Conservation (phyloP, 768 basidiomycete genomes). For the Ramaria sp. region DNA sequence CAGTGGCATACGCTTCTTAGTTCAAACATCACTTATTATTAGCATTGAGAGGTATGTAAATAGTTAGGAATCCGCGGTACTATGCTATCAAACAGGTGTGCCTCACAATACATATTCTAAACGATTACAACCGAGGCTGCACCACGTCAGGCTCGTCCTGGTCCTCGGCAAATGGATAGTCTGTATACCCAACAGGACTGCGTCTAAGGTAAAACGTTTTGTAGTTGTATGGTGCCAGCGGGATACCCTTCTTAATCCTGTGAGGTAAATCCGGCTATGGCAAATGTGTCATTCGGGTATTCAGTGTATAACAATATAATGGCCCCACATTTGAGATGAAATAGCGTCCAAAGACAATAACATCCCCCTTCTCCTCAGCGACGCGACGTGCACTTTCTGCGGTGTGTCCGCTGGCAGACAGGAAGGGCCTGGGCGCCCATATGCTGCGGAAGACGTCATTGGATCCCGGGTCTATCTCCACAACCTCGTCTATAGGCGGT, state of each 20-base stretch:
- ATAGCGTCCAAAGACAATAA: constrained; percentile 27
- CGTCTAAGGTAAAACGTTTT: constrained; percentile 30
- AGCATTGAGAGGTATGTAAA: no score
- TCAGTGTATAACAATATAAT: no score
- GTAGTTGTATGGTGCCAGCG: constrained; percentile 24
- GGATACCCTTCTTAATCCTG: constrained; percentile 25
- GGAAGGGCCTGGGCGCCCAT: constrained; percentile 31
- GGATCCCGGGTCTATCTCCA: not conserved
- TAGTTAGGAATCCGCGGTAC: no score
- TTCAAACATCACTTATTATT: no score
- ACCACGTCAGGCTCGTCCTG: not conserved
- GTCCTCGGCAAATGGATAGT: constrained; percentile 19
- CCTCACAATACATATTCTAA: no score
- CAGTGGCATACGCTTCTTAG: no score
- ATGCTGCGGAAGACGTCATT: constrained; percentile 13
- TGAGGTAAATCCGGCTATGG: constrained; percentile 33
- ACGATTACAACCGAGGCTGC: no score
- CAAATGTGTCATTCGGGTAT: not conserved
- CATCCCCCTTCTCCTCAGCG: constrained; percentile 22
- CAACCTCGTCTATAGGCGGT: constrained; percentile 13
- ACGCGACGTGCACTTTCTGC: constrained; percentile 27
- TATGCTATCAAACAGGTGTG: no score
- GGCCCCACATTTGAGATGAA: constrained; percentile 29
- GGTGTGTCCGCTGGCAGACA: constrained; percentile 36
- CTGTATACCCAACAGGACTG: constrained; percentile 21